phyloP scores from a whole-genome alignment of 495 filamentous ascomycete species.

The Penicillium diatomitis region DNA sequence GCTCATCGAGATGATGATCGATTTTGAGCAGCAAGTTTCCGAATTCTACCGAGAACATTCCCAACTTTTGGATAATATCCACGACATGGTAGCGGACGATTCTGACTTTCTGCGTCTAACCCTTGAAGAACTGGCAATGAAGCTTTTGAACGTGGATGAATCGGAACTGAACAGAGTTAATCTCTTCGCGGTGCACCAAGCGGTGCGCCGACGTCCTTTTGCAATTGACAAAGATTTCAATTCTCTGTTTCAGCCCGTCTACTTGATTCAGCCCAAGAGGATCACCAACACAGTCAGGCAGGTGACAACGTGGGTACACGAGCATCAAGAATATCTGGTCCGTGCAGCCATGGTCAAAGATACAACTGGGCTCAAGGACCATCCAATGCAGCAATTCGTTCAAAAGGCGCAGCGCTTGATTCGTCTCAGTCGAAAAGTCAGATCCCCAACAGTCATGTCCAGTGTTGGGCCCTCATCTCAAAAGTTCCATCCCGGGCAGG shows the following conservation, averaged over 20 bases:
- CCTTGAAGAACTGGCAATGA: slow-evolving; percentile 53
- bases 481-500: slow-evolving; percentile 26
- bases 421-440: slow-evolving; percentile 51
- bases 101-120: slow-evolving; percentile 44
- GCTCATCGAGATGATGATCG: slow-evolving; percentile 24
- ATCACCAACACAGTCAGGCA: slow-evolving; percentile 33
- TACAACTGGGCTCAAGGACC: slow-evolving; percentile 9
- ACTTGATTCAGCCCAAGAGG: slow-evolving; percentile 42
- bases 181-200: slow-evolving; percentile 61
- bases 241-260: slow-evolving; percentile 31
- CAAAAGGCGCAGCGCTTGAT: slow-evolving; percentile 56
- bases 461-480: slow-evolving; percentile 41
- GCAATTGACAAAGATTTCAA: slow-evolving; percentile 40
- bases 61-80: slow-evolving; percentile 39
- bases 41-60: slow-evolving; percentile 39
- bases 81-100: slow-evolving; percentile 37
- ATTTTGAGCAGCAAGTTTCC: slow-evolving; percentile 21
- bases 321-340: slow-evolving; percentile 42
- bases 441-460: slow-evolving; percentile 49
- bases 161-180: slow-evolving; percentile 41
- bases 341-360: slow-evolving; percentile 17
- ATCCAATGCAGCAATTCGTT: slow-evolving; percentile 50
- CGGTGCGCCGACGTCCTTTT: slow-evolving; percentile 33
- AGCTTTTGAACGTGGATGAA: slow-evolving; percentile 33
- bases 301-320: slow-evolving; percentile 49